These are phyloP conservation scores for Lepidium campestre DNA, from an alignment of 441 rosid genomes.

Conservation along the genomic window DNA sequence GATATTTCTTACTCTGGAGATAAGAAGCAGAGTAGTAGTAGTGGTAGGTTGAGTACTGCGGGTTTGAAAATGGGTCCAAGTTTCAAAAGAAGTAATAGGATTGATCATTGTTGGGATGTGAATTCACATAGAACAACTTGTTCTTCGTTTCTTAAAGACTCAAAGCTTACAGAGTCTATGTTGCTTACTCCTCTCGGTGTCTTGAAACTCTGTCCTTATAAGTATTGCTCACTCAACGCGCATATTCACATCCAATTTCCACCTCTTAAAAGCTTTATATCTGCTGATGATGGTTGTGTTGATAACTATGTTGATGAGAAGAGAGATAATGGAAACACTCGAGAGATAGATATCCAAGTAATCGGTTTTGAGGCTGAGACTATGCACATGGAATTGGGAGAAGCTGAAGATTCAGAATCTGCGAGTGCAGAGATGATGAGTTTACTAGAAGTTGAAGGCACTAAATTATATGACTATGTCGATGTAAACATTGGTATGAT, in stretches of 20 bases:
- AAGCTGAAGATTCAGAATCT: neutral
- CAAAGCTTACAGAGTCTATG: conserved; percentile 49
- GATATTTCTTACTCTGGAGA: conserved; percentile 28
- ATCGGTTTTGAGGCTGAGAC: neutral
- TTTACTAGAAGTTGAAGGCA: conserved; percentile 1
- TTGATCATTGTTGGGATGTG: neutral
- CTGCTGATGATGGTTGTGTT: conserved; percentile 38
- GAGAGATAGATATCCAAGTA: conserved; percentile 9
- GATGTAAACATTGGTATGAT: neutral
- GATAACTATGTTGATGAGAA: conserved; percentile 40
- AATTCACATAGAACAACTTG: conserved; percentile 47
- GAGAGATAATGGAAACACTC: conserved; percentile 7
- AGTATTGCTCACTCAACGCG: conserved; percentile 72
- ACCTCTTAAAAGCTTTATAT: conserved; percentile 54
- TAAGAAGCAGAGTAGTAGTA: conserved; percentile 20
- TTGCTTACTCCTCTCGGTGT: conserved; percentile 41
- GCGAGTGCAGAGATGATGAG: neutral
- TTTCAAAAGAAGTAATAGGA: conserved; percentile 36
- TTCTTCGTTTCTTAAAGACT: conserved; percentile 68
- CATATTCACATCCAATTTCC: conserved; percentile 50
- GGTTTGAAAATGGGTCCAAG: conserved; percentile 43
- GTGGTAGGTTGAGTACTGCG: conserved; percentile 16
- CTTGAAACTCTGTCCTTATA: conserved; percentile 60
- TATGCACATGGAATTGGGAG: neutral
- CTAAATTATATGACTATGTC: neutral